phyloP scores from a whole-genome alignment of 345 rosid species.

The Sonneratia alba region DNA sequence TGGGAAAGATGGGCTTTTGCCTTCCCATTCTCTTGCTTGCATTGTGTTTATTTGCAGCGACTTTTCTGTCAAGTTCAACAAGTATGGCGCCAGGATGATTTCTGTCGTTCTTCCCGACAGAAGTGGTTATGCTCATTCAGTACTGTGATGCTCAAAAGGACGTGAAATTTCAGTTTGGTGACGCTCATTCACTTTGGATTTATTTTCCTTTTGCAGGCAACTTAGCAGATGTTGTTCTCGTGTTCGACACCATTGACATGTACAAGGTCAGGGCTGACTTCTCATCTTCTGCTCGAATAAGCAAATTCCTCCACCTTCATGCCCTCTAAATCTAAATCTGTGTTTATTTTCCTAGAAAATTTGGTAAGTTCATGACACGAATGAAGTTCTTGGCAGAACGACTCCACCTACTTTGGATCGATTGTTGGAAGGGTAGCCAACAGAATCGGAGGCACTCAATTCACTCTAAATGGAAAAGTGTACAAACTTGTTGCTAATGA shows the following conservation, averaged over 20 bases:
- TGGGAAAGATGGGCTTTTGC: neutral
- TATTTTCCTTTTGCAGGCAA: conserved; percentile 26
- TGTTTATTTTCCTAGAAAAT: too few relatives aligned
- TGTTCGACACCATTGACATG: conserved; percentile 25
- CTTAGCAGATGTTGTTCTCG: conserved; percentile 46
- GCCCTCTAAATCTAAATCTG: too few relatives aligned
- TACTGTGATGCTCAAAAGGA: neutral
- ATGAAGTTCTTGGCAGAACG: conserved; percentile 31
- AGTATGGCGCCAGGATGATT: conserved; percentile 60
- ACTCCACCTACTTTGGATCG: conserved; percentile 59
- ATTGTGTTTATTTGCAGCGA: conserved; percentile 7
- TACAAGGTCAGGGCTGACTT: conserved; percentile 32
- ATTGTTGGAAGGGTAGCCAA: conserved; percentile 84
- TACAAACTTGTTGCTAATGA: conserved; percentile 55
- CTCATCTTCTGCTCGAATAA: neutral
- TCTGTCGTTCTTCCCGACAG: conserved; percentile 47
- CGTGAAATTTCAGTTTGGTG: neutral
- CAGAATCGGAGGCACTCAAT: conserved; percentile 56
- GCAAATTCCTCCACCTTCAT: neutral
- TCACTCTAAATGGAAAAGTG: conserved; percentile 35
- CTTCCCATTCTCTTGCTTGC: conserved; percentile 7
- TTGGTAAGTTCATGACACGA: neutral
- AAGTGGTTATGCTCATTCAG: conserved; percentile 24
- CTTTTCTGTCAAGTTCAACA: conserved; percentile 35
- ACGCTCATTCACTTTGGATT: neutral